These are phyloP conservation scores for Pleurotus ostreatus DNA, from an alignment of 768 basidiomycete species.

Conservation along the genomic window DNA sequence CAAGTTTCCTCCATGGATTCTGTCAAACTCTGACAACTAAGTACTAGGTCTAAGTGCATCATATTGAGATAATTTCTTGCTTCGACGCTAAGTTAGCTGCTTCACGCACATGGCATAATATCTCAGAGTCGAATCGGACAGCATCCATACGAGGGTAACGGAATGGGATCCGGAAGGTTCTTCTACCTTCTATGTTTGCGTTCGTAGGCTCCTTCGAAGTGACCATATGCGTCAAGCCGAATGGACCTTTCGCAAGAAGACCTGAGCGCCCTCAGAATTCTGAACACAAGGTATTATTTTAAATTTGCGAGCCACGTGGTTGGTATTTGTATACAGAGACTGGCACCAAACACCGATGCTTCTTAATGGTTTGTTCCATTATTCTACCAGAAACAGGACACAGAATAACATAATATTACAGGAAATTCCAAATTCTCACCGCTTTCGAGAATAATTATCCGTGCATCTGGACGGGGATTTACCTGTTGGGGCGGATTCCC, in stretches of 20 bases:
- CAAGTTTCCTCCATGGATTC: too few relatives aligned
- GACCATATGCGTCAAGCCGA: not conserved
- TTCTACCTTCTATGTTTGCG: not conserved
- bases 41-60: too few relatives aligned
- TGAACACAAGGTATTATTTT: not conserved
- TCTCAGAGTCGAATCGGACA: too few relatives aligned
- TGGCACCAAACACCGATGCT: not conserved
- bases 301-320: not conserved
- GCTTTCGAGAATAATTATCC: slow-evolving; percentile 4
- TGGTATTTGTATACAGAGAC: not conserved
- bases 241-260: not conserved
- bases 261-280: not conserved
- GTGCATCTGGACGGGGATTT: not conserved
- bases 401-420: not conserved
- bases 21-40: too few relatives aligned
- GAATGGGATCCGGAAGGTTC: too few relatives aligned
- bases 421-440: slow-evolving; percentile 2
- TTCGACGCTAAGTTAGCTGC: too few relatives aligned
- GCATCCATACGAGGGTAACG: too few relatives aligned
- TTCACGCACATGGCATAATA: too few relatives aligned
- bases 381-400: not conserved
- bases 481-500: not conserved
- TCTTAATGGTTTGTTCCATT: slow-evolving; percentile 3
- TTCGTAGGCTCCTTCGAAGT: not conserved
- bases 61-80: too few relatives aligned